Evolutionary conservation across 129 eudicot genomes (phyloP).

Genomic region (Flaveria trinervia): DNA sequence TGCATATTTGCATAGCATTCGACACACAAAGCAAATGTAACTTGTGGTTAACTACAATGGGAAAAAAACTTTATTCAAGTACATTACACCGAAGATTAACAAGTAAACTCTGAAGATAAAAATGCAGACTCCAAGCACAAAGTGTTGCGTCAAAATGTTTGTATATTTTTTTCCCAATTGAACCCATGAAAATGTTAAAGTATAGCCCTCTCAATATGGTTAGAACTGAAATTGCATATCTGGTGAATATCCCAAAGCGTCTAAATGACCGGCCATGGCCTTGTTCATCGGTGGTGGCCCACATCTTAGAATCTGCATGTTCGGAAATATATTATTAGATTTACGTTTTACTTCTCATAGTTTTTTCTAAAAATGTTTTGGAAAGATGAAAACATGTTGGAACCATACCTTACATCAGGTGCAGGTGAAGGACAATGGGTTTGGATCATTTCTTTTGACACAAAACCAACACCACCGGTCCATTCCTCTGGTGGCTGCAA

Average conservation of each 20-base stretch:
- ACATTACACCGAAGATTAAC: conserved; percentile 16
- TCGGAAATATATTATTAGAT: neutral
- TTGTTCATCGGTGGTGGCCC: conserved; percentile 99
- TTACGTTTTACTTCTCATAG: neutral
- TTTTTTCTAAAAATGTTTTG: neutral
- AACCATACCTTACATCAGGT: conserved; percentile 61
- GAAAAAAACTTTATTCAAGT: conserved; percentile 36
- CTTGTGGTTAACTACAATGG: conserved; percentile 20
- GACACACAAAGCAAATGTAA: no score
- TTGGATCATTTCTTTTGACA: conserved; percentile 90
- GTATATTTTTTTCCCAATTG: conserved; percentile 11
- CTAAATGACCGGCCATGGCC: conserved; percentile 98
- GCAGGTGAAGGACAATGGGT: conserved; percentile 87
- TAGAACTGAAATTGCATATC: conserved; percentile 98
- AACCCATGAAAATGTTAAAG: conserved; percentile 21
- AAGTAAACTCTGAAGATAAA: neutral
- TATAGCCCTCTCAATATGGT: conserved; percentile 12
- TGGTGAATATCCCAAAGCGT: conserved; percentile 72
- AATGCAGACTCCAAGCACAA: conserved; percentile 10
- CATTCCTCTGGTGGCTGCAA: conserved; percentile 90
- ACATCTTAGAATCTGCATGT: conserved; percentile 77
- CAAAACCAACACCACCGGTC: conserved; percentile 89
- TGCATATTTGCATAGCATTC: no score
- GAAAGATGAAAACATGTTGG: neutral
- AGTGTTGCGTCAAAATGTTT: conserved; percentile 21